Evolutionary conservation across 2,329 filamentous ascomycete species (phyloP).

Genomic region (Aspergillus neotritici): DNA sequence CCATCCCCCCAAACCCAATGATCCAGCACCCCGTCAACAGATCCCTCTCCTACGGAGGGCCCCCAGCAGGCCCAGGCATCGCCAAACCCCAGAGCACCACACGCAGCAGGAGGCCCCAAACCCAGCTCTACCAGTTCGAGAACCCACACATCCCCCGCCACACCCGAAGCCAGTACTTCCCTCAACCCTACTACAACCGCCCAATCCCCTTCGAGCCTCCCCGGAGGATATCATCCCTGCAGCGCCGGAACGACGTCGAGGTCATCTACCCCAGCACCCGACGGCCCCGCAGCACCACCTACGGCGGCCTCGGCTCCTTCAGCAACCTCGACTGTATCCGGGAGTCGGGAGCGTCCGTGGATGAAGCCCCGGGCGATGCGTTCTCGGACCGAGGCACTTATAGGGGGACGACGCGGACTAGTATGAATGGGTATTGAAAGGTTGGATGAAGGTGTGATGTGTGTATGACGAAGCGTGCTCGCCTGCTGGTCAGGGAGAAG

Average conservation of each 20-base stretch:
- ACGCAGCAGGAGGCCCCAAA: slow-evolving; percentile 9
- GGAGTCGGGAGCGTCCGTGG: slow-evolving; percentile 25
- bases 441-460: too few relatives aligned
- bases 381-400: slow-evolving; percentile 22
- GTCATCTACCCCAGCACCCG: slow-evolving; percentile 32
- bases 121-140: slow-evolving; percentile 24
- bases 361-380: slow-evolving; percentile 18
- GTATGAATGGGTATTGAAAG: slow-evolving; percentile 11
- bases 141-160: slow-evolving; percentile 20
- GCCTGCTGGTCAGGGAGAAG: too few relatives aligned
- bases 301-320: slow-evolving; percentile 18
- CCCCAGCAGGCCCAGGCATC: slow-evolving; percentile 6
- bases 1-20: slow-evolving; percentile 13
- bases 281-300: slow-evolving; percentile 30
- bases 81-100: slow-evolving; percentile 11
- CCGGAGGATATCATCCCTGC: slow-evolving; percentile 17
- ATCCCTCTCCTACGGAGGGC: slow-evolving; percentile 7
- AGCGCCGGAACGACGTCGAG: slow-evolving; percentile 29
- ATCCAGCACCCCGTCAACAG: slow-evolving; percentile 4
- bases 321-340: slow-evolving; percentile 26
- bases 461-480: too few relatives aligned
- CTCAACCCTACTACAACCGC: slow-evolving; percentile 18
- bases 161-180: slow-evolving; percentile 25
- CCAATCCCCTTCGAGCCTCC: slow-evolving; percentile 17
- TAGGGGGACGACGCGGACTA: slow-evolving; percentile 28